Base-by-base conservation (phyloP, 2,329 filamentous ascomycete genomes). In the Sporothrix luriei region DNA sequence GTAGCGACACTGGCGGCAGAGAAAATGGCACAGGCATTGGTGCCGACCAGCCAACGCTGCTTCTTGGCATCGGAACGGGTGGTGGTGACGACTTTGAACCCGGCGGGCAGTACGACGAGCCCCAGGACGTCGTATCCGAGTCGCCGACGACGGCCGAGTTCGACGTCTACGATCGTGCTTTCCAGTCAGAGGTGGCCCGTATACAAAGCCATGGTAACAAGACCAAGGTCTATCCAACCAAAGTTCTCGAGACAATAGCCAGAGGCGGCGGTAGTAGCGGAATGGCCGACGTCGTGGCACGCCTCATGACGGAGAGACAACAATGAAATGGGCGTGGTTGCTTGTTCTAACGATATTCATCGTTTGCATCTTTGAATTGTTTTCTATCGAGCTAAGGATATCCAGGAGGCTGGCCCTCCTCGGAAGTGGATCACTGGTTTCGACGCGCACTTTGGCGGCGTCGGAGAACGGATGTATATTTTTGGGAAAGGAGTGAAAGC, bases 161-260 rank as follows among this genome's bases (percentile, higher is more conserved):
- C 74, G 89, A 95, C 76, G 90, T 98, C 70, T 97, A 97, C 78
- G 92, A 97, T 78, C 88, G 86, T 0, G 94, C 94, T 0, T 97
- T 97, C 77, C 88, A 92, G 76, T 87, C 91, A 71, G 92, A 97
- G 79, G 87, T 95, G 38, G 86, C 90, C 70, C 86, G 90, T 19
- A 94, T 97, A 75, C 81, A 79, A 70, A 57, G 74, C 75, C 81
- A 78, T 66, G 75, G 74, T 48, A 77, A 70, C 24, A 80, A 82
- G 16, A 79, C 80, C 16, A 78, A 72, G 59, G 76, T 86, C 65
- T 87, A 84, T 73, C 77, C 84, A 71, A 87, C 79, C 59, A 80
- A 83, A 62, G 80, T 86, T 59, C 54, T 69, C 1, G 72, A 73
- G 61, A 21, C 61, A 2, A 26, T 21, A 11, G 24, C 48, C 11